phyloP scores from a whole-genome alignment of 306 rosid genomes.

The Trichosanthes cucumerina region DNA sequence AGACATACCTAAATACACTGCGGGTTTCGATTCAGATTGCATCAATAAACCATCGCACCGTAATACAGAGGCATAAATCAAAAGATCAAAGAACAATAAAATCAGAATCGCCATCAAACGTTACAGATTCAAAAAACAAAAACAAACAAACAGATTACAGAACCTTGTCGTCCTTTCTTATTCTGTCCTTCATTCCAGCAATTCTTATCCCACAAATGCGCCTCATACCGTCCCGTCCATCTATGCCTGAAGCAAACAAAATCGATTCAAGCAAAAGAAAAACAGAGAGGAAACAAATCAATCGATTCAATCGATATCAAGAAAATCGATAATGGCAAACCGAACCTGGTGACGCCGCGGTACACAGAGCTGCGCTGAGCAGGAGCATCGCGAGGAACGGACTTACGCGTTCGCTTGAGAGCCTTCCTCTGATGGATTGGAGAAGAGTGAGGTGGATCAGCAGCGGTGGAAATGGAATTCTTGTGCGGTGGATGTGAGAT shows the following conservation, averaged over 20 bases:
- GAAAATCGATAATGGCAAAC: background rate
- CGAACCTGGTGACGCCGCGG: constrained; percentile 82
- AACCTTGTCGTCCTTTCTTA: constrained; percentile 98
- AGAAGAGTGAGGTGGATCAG: background rate
- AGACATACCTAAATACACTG: constrained; percentile 80
- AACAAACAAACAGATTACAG: background rate
- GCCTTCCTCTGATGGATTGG: constrained; percentile 8
- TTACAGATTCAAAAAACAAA: background rate
- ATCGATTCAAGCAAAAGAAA: background rate
- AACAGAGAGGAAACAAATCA: background rate
- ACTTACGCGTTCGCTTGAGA: constrained; percentile 51
- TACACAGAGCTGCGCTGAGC: constrained; percentile 67
- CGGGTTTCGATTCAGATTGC: constrained; percentile 16
- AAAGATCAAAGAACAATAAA: background rate
- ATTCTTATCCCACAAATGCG: constrained; percentile 97
- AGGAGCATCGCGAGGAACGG: constrained; percentile 48
- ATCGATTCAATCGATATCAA: background rate
- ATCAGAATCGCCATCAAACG: background rate
- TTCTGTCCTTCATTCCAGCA: constrained; percentile 82
- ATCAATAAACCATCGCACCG: constrained; percentile 12
- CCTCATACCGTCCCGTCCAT: constrained; percentile 94
- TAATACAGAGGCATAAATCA: background rate
- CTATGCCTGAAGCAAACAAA: constrained; percentile 52
- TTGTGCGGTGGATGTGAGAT: constrained; percentile 34
- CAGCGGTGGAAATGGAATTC: constrained; percentile 10